Evolutionary conservation across 345 rosid species (phyloP), one percentile per base, ranked within the genome.

Genomic region (Citrus unshiu): DNA sequence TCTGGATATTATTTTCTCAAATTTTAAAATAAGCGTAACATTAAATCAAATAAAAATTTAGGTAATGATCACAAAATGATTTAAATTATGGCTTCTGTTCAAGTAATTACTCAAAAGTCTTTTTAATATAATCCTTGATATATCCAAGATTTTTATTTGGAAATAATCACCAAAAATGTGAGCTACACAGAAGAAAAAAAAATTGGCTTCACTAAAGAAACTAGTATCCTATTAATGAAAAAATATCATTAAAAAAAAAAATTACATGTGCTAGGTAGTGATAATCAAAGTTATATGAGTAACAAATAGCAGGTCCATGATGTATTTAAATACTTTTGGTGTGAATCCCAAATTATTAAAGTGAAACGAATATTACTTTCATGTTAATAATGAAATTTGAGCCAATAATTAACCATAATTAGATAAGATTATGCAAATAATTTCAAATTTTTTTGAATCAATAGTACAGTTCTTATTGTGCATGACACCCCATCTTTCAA

Each of bases 291-390:
- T n/a, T 34, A 72, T 21, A 18, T 32, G 27, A 30, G 27, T 30
- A 32, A 34, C 64, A 51, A 22, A 34, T 25, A 73, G 67, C 51
- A 73, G 27, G 9, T 59, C 57, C 40, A 9, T 43, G 69, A 61
- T 63, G 60, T 21, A 30, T 63, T 75, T 63, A 7, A 29, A 75
- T 29, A 24, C 46, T 40, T 61, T 66, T 63, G 30, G 46, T 29
- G 78, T 43, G 60, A 63, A 63, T 43, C 57, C 68, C 37, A 39
- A 60, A 35, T 39, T 56, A 74, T 73, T 24, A 60, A 73, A 43
- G 68, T 39, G 57, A 19, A 37, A 60, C 3, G 16, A 16, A 25
- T 37, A 60, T 59, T 0, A 72, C 19, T 74, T 39, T 74, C 14
- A 8, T 37, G 24, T 22, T n/a, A 30, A 21, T 49, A 64, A n/a